These are phyloP conservation scores for Eucalyptus tenuipes DNA, from an alignment of 345 rosid species.

Conservation along the genomic window DNA sequence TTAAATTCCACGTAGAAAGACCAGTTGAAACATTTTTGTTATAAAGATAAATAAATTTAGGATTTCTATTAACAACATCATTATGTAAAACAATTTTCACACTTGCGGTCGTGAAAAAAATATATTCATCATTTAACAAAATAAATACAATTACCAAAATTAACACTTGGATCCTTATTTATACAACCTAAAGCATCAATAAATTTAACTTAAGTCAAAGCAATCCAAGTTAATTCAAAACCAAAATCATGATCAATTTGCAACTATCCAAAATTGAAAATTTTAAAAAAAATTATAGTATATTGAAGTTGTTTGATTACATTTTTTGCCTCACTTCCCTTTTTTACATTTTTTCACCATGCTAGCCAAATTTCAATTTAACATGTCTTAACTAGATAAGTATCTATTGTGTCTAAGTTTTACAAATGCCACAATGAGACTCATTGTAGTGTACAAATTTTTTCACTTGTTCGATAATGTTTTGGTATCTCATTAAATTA, in stretches of 20 bases:
- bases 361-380: background rate
- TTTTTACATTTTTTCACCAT: background rate
- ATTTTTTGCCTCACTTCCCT: background rate
- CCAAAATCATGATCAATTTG: background rate
- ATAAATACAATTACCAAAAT: background rate
- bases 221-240: background rate
- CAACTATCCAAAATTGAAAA: too few species aligned
- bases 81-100: too few species aligned
- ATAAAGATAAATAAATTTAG: rapidly evolving
- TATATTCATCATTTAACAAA: background rate
- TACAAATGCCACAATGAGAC: background rate
- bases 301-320: background rate
- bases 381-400: background rate
- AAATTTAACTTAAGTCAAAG: background rate
- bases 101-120: background rate
- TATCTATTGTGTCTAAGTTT: background rate
- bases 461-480: rapidly evolving
- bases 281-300: too few species aligned
- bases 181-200: background rate
- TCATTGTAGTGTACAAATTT: too few species aligned
- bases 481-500: too few species aligned
- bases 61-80: background rate
- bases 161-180: background rate
- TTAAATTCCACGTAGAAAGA: rapidly evolving
- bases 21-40: too few species aligned